Base-by-base conservation (phyloP, 2,329 filamentous ascomycete genomes). In the Grosmannia penicillata region DNA sequence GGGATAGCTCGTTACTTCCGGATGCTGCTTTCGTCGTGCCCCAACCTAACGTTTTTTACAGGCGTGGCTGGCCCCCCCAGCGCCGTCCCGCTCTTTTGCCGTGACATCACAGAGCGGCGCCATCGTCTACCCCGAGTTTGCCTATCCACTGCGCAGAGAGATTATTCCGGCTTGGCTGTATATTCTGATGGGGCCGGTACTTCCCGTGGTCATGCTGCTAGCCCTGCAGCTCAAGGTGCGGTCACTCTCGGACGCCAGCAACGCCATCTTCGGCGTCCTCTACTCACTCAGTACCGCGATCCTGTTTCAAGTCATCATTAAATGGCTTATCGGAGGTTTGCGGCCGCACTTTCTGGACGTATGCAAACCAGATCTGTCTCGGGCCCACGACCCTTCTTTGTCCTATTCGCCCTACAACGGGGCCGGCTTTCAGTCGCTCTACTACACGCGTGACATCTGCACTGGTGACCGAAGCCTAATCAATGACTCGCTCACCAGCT, bases 261-360 rank as follows among this genome's bases (percentile, higher is more conserved):
- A 84, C 52, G 78, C 70, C 32, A 61, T 76, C 35, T 65, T 82
- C 34, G 80, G 79, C 13, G 67, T 84, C 0, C 57, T 83, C 1
- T 84, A 84, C 61, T 65, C 72, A 1, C 66, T 83, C 45, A 80
- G 83, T 56, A 63, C 68, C 6, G 76, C 76, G 4, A 75, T 78
- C n/a, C 72, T 84, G 36, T 82, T 85, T 60, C 80, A 85, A 51
- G 78, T 84, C 47, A 78, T 83, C 51, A 49, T 84, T 53, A 85
- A 85, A 57, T 78, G 71, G 68, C 68, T 84, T 30, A 82, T 85
- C 45, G 80, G 80, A 13, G 79, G 78, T 13, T 60, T 80, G 17
- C 68, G 78, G n/a, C 79, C 79, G 1, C 75, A 82, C 54, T 84
- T 83, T 59, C 65, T 84, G 17, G 66, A 64, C 18, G 77, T 81